A percentile compares a stretch with the other conserved stretches of the same genome.
Conservation (phyloP, 176 grass and related monocot genomes). For the Rhynchospora breviuscula region DNA sequence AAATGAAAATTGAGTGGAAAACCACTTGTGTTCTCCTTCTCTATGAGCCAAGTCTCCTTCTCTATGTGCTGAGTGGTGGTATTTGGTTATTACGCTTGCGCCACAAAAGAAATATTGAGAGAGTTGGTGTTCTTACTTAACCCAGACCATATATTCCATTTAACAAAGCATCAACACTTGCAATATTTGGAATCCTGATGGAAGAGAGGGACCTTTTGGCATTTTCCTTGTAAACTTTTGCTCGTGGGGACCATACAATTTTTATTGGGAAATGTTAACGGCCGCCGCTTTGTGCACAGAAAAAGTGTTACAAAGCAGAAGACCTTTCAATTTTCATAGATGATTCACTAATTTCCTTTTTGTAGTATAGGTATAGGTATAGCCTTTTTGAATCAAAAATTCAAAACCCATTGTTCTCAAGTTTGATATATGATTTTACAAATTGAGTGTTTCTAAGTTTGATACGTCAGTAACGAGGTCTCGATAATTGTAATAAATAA, state of each 20-base stretch:
- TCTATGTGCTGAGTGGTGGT: neutral
- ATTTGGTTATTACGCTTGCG: neutral
- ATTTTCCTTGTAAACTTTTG: neutral
- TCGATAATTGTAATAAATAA: too few relatives aligned
- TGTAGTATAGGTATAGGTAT: too few relatives aligned
- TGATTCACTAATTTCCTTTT: neutral
- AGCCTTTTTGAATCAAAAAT: too few relatives aligned
- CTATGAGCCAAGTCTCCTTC: neutral
- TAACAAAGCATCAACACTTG: neutral
- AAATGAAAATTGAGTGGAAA: neutral
- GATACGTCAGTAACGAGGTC: too few relatives aligned
- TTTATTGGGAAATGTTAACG: neutral
- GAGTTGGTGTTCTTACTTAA: slow-evolving; percentile 9
- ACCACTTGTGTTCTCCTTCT: neutral
- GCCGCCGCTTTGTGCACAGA: neutral
- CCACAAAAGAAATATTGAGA: slow-evolving; percentile 9
- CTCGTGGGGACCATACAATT: neutral
- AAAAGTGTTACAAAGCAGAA: neutral
- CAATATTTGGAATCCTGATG: slow-evolving; percentile 1
- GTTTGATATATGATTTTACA: neutral
- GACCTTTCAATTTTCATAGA: neutral
- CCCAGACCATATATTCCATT: slow-evolving; percentile 15
- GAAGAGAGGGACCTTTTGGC: slow-evolving; percentile 10
- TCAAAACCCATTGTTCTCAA: neutral
- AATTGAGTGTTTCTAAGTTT: too few relatives aligned